Base-by-base conservation (phyloP, 805 yeast species). In the Millerozyma miso region DNA sequence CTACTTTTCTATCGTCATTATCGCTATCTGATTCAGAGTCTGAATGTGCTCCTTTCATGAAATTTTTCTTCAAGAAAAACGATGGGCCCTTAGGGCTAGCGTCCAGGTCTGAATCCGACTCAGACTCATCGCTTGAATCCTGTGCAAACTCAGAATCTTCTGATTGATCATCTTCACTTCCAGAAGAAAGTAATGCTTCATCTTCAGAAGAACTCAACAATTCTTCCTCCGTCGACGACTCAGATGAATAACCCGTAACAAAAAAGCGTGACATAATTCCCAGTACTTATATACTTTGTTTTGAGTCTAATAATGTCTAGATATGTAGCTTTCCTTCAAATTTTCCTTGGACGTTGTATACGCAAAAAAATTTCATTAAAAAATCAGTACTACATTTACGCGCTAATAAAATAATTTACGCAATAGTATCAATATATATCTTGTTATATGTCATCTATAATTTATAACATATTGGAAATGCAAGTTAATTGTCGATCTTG, bases 261-360 rank as follows among this genome's bases (percentile, higher is more conserved):
- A 93, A 93, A 79, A 93, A 91, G 71, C 96, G 86, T 55, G 98
- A 88, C 96, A 89, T 89, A 48, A 42, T 63, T 49, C 31, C 33
- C 36, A 26, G 36, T 20, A 18, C 29, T 16, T 18, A 16, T 16
- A 19, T 35, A 16, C 36, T 20, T 40, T 34, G 36, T 33, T 18
- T 19, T 38, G 33, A 29, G 29, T 23, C 10, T 23, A 23, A 23
- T 23, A 23, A 23, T 23, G 29, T 23, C 29, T 23, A 23, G 29
- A 23, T 23, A 23, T 6, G 29, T 23, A 23, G 29, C 38, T 26
- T 35, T 31, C 41, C 53, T 49, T 50, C 56, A 54, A 56, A 50
- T 56, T 59, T 59, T 57, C 60, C 50, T 43, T 52, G 46, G 54
- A 46, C 56, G 60, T 54, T 58, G 56, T 40, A 38, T 35, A 45